phyloP scores from a whole-genome alignment of 805 yeast species.

The Candida khao-thaluensis region DNA sequence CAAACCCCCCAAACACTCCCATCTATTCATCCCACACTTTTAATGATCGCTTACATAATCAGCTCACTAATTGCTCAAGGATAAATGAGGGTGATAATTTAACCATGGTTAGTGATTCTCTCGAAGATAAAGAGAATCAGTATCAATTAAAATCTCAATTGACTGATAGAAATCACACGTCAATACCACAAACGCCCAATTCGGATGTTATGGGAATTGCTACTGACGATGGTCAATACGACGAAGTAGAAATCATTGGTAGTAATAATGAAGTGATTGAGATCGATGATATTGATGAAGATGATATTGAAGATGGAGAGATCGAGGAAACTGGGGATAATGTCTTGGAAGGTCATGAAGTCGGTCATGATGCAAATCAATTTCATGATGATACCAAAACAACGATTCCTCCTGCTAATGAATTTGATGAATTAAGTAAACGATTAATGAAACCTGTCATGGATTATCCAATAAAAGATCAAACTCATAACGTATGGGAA shows the following conservation, averaged over 20 bases:
- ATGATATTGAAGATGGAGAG: slow-evolving; percentile 15
- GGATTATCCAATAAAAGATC: slow-evolving; percentile 39
- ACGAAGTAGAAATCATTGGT: slow-evolving; percentile 8
- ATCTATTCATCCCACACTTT: not conserved
- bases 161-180: not conserved
- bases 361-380: not conserved
- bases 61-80: slow-evolving; percentile 5
- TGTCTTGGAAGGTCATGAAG: slow-evolving; percentile 7
- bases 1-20: too few species aligned
- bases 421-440: slow-evolving; percentile 26
- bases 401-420: slow-evolving; percentile 28
- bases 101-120: slow-evolving; percentile 14
- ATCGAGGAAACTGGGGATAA: not conserved
- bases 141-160: slow-evolving; percentile 10
- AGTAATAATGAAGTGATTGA: slow-evolving; percentile 12
- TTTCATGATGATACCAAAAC: slow-evolving; percentile 3
- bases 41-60: slow-evolving; percentile 2
- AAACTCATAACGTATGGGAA: slow-evolving; percentile 47
- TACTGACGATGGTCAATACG: not conserved
- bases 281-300: slow-evolving; percentile 15
- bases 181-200: not conserved
- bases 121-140: slow-evolving; percentile 16
- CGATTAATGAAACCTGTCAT: slow-evolving; percentile 36
- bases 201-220: not conserved
- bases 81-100: slow-evolving; percentile 5